Evolutionary conservation across 2,329 filamentous ascomycete genomes (phyloP).

Genomic region (Sphaerostilbella broomeana): DNA sequence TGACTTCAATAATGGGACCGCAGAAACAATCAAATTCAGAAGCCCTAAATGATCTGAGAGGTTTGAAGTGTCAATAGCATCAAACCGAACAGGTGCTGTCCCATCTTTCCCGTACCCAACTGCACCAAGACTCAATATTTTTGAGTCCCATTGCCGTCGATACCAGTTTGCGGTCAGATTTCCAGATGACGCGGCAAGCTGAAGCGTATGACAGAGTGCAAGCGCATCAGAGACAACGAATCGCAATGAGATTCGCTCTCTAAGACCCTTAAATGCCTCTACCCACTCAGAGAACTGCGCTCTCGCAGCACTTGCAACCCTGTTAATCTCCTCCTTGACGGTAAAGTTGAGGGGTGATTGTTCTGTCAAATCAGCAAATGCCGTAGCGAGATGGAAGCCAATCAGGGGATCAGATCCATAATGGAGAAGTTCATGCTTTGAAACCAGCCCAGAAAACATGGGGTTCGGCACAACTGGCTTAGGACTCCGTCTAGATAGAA

Average conservation of each 20-base stretch:
- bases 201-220: constrained; percentile 45
- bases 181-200: constrained; percentile 29
- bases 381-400: constrained; percentile 51
- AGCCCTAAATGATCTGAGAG: constrained; percentile 34
- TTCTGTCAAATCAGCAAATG: constrained; percentile 32
- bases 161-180: constrained; percentile 34
- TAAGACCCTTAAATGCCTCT: constrained; percentile 30
- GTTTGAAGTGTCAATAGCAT: constrained; percentile 50
- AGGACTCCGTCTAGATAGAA: constrained; percentile 16
- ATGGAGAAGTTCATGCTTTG: constrained; percentile 34
- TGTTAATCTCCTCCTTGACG: constrained; percentile 14
- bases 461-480: constrained; percentile 36
- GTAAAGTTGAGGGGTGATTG: constrained; percentile 32
- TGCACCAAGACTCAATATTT: constrained; percentile 35
- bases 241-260: constrained; percentile 33
- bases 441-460: constrained; percentile 33
- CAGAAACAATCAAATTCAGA: constrained; percentile 34
- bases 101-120: constrained; percentile 31
- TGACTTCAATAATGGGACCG: constrained; percentile 40
- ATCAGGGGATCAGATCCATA: constrained; percentile 45
- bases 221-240: constrained; percentile 44
- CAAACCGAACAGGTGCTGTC: constrained; percentile 38
- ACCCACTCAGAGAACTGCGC: constrained; percentile 43
- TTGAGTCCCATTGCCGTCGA: constrained; percentile 33
- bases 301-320: constrained; percentile 30